Evolutionary conservation across 768 basidiomycete genomes (phyloP), one percentile per base, ranked within the genome.

Genomic region (Leccinum boreale): DNA sequence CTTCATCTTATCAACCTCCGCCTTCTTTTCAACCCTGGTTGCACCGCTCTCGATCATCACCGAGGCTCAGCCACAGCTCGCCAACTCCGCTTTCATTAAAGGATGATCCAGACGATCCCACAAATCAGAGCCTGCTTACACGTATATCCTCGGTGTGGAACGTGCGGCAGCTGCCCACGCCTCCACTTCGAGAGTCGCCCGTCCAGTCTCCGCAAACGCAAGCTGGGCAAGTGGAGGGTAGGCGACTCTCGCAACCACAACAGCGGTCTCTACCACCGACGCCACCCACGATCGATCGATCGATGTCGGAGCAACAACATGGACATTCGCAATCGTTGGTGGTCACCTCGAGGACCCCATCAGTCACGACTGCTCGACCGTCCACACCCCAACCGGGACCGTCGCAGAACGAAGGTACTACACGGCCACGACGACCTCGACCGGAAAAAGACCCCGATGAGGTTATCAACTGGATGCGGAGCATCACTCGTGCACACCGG

Each of bases 261-360:
- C 71, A 74, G 31, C 76, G 79, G 52, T 74, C 73, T 23, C 62
- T 81, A 3, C 80, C 81, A 24, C 76, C 72, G 0, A 78, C 79
- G 14, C 79, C 80, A 19, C 58, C 50, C 3, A 33, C 54, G 3
- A 57, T 65, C 6, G 49, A 63, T 3, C 62, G 66, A 28, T 63
- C 66, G n/a, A 17, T 47, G 7, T 63, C 68, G 7, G 29, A 52
- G 7, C 28, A 26, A 29, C 64, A 64, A 10, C 59, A 62, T 23
- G 62, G 56, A 1, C 59, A 72, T 23, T 65, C 70, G 3, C 47
- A 58, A 1, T 68, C 66, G 4, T 62, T 70, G 15, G 58, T 60
- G 31, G 48, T 52, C 4, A 4, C 33, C n/a, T 35, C 53, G 9
- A 64, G 19, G 14, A 52, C 50, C 15, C 48, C 33, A 4, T 19